Conservation (phyloP, 1,284 basidiomycete genomes). For the Naganishia albida region DNA sequence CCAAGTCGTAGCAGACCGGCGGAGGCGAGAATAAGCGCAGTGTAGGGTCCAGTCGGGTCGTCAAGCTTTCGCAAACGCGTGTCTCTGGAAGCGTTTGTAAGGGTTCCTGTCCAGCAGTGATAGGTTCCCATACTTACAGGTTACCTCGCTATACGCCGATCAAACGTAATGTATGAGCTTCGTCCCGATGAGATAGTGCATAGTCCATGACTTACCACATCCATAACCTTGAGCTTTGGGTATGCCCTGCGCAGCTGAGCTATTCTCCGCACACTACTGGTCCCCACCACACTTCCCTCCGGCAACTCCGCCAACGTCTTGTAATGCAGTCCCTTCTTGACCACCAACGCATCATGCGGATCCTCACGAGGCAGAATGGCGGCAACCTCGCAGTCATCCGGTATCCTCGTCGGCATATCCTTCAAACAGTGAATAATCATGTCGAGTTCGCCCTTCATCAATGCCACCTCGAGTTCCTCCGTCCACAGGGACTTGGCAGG, state of each 20-base stretch:
- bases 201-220: conserved; percentile 69
- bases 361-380: conserved; percentile 86
- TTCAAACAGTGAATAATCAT: conserved; percentile 93
- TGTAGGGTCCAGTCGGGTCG: conserved; percentile 75
- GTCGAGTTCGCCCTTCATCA: conserved; percentile 74
- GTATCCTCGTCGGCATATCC: conserved; percentile 87
- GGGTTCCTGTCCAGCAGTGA: too few relatives aligned
- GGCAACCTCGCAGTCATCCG: conserved; percentile 79
- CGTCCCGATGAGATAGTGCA: conserved; percentile 62
- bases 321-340: conserved; percentile 74
- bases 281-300: conserved; percentile 85
- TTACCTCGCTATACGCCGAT: conserved; percentile 37
- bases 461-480: conserved; percentile 84
- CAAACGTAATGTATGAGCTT: conserved; percentile 45
- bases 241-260: conserved; percentile 84
- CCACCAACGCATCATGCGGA: conserved; percentile 84
- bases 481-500: conserved; percentile 81
- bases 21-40: conserved; percentile 89
- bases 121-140: conserved; percentile 32
- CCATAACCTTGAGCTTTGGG: conserved; percentile 78
- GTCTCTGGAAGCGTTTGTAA: conserved; percentile 61
- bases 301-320: conserved; percentile 81
- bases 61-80: conserved; percentile 93
- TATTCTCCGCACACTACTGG: conserved; percentile 87
- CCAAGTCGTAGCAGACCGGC: conserved; percentile 87